These are phyloP conservation scores for Nicotiana attenuata DNA, from an alignment of 257 asterid genomes.

Conservation along the genomic window DNA sequence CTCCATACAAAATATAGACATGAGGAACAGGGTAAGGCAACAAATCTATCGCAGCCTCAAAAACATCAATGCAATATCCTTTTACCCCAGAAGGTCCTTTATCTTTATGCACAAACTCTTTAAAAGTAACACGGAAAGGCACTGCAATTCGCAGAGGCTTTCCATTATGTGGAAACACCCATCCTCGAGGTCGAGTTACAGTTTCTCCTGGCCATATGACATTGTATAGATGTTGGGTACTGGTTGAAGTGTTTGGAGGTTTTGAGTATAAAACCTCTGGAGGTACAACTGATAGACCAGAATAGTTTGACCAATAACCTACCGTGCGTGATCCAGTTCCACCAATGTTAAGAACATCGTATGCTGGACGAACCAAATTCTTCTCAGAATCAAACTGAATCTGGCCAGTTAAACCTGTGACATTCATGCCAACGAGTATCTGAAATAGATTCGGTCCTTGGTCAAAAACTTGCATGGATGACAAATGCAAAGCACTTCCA, in stretches of 20 bases:
- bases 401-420: constrained; percentile 54
- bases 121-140: constrained; percentile 49
- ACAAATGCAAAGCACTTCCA: constrained; percentile 30
- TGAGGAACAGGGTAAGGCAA: constrained; percentile 71
- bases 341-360: constrained; percentile 54
- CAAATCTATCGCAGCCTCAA: constrained; percentile 65
- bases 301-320: constrained; percentile 71
- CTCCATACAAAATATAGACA: constrained; percentile 54
- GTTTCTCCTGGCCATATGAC: constrained; percentile 78
- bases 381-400: constrained; percentile 46
- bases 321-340: constrained; percentile 51
- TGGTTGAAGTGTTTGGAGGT: constrained; percentile 37
- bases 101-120: constrained; percentile 54
- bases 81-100: constrained; percentile 52
- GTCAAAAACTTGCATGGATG: constrained; percentile 46
- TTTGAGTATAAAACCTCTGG: constrained; percentile 42
- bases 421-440: constrained; percentile 34
- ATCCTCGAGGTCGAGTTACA: constrained; percentile 52
- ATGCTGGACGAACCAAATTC: constrained; percentile 49
- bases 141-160: constrained; percentile 54
- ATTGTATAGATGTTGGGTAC: constrained; percentile 32
- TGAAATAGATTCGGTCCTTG: constrained; percentile 55
- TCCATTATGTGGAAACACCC: constrained; percentile 79
- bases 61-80: constrained; percentile 73
- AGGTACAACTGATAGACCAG: constrained; percentile 42